Conservation (phyloP, 1,284 basidiomycete genomes). For the Sanghuangporus baumii region DNA sequence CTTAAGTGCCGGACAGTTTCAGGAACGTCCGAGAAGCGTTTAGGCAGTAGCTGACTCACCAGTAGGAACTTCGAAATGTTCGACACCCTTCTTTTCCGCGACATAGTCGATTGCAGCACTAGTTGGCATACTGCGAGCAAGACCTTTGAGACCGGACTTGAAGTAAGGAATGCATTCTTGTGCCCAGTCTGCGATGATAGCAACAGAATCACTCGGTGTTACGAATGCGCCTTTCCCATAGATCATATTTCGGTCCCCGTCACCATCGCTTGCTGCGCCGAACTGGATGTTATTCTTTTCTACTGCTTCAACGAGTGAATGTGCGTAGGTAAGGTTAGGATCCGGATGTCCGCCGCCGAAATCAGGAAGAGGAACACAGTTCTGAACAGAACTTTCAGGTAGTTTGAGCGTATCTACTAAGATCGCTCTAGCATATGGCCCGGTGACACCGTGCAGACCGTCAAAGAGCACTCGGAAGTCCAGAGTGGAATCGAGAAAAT, state of each 20-base stretch:
- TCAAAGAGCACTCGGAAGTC: slow-evolving; percentile 93
- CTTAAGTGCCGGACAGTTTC: slow-evolving; percentile 32
- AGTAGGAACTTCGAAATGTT: slow-evolving; percentile 95
- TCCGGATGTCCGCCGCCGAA: slow-evolving; percentile 98
- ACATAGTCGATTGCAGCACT: slow-evolving; percentile 96
- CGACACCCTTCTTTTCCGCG: slow-evolving; percentile 89
- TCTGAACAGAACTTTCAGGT: slow-evolving; percentile 79
- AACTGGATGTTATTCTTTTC: slow-evolving; percentile 86
- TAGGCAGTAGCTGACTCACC: slow-evolving; percentile 41
- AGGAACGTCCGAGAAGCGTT: background rate
- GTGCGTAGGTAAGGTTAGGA: slow-evolving; percentile 97
- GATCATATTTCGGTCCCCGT: slow-evolving; percentile 99
- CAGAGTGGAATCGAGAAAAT: slow-evolving; percentile 68
- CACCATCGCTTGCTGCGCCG: slow-evolving; percentile 95
- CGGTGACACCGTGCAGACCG: slow-evolving; percentile 94
- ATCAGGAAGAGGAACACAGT: slow-evolving; percentile 87
- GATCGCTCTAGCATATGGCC: slow-evolving; percentile 91
- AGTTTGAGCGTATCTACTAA: slow-evolving; percentile 85
- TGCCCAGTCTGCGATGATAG: slow-evolving; percentile 98
- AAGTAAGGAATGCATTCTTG: slow-evolving; percentile 93
- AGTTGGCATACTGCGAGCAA: slow-evolving; percentile 97
- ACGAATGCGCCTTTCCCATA: slow-evolving; percentile 98
- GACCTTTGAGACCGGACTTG: slow-evolving; percentile 88
- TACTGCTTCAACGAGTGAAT: slow-evolving; percentile 88
- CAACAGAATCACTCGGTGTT: slow-evolving; percentile 95